Evolutionary conservation across 306 rosid genomes (phyloP), one percentile per base, ranked within the genome.

Genomic region (Boehmeria nivea): DNA sequence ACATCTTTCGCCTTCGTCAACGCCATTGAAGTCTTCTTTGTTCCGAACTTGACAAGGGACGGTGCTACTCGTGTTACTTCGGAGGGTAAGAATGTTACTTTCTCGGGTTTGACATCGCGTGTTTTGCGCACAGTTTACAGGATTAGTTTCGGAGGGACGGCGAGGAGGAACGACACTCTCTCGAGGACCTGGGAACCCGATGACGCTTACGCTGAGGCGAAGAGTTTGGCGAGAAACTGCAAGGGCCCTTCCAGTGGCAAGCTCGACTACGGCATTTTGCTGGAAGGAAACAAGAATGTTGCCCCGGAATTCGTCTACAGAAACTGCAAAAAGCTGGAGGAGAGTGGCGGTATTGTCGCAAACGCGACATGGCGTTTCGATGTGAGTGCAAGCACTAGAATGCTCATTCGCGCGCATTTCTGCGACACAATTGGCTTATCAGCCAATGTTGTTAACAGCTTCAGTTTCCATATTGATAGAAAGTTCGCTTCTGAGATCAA

Each of bases 1-100:
- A 40, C 76, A n/a, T 67, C 76, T 15, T 47, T 77, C 42, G 87
- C 87, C 0, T 74, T 64, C 61, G 60, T 74, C 0, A 81, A 77
- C 60, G 87, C 83, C 33, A 71, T 74, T 8, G 81, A 81, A 67
- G 60, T 77, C 27, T 64, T 80, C 48, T 64, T 22, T 12, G 59
- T 66, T 14, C 71, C 71, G 1, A 0, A 63, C 8, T 28, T 73
- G 1, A 48, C 48, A 47, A 0, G 6, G 0, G 21, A 42, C 26
- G 0, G 0, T 0, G 45, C 36, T 13, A 0, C 15, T 0, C 28
- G 10, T 37, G 71, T 66, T 57, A 71, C 39, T 34, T 12, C 22
- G 1, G 15, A 9, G 6, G 24, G 70, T n/a, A 3, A 15, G 11
- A 17, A 8, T 17, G 2, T 5, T 22, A 0, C 17, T n/a, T n/a